Percentiles rank a stretch among this genome's conserved stretches.
Conservation (phyloP, 148 eudicot species). For the Dysphania ambrosioides region DNA sequence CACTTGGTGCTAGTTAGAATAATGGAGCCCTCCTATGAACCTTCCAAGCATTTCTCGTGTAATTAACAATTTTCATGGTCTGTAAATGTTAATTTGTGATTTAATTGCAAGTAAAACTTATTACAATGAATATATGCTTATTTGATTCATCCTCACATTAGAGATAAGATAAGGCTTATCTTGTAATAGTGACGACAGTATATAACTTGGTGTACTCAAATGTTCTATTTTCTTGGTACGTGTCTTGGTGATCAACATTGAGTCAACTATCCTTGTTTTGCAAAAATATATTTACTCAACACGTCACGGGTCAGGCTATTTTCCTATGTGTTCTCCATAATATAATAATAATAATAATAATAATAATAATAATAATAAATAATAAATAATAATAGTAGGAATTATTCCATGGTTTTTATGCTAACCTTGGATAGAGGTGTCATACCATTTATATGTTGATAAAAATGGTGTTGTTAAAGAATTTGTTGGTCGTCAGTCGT, state of each 20-base stretch:
- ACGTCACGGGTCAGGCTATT: too few species aligned
- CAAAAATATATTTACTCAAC: too few species aligned
- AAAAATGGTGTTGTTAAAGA: neutral
- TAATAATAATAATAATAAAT: too few species aligned
- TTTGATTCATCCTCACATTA: neutral
- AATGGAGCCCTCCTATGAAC: slow-evolving; percentile 30
- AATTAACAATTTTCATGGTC: neutral
- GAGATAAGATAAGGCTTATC: slow-evolving; percentile 5
- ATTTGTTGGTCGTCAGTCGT: neutral
- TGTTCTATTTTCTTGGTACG: neutral
- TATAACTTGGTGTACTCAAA: neutral
- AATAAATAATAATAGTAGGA: too few species aligned
- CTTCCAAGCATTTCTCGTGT: slow-evolving; percentile 5
- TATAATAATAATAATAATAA: too few species aligned
- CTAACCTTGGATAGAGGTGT: neutral
- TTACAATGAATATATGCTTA: too few species aligned
- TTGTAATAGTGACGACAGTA: neutral
- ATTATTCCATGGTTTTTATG: too few species aligned
- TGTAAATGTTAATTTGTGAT: neutral
- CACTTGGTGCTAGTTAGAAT: slow-evolving; percentile 17
- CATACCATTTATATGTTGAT: too few species aligned
- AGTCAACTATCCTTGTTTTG: neutral
- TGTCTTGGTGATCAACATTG: neutral
- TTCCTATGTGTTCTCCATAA: too few species aligned
- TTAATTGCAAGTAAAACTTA: too few species aligned